Evolutionary conservation across 352 stramenopile genomes (phyloP).

Genomic region (Pythium pectinolyticum): DNA sequence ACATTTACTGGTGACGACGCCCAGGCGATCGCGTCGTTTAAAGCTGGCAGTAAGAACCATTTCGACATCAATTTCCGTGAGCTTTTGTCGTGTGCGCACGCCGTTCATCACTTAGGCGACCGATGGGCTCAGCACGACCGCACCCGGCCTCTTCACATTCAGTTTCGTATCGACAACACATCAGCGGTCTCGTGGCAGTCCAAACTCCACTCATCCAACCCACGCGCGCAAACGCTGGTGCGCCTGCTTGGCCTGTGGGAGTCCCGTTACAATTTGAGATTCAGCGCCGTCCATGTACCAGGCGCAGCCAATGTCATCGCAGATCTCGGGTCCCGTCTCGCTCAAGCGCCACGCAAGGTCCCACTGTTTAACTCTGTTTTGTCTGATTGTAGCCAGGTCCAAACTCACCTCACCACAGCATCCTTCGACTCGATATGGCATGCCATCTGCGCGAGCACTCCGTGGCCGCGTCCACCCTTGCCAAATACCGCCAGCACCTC

Average conservation of each 20-base stretch:
- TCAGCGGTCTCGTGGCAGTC: slow-evolving; percentile 22
- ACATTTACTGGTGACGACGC: neutral
- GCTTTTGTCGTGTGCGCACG: slow-evolving; percentile 13
- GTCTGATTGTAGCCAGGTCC: neutral
- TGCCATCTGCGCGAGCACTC: neutral
- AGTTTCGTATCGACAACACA: slow-evolving; percentile 29
- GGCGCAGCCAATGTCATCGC: neutral
- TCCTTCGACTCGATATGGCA: neutral
- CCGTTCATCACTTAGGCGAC: neutral
- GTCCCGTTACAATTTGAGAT: neutral
- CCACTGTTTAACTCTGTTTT: neutral
- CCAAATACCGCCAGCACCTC: neutral
- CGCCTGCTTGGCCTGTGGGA: neutral
- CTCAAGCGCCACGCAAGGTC: neutral
- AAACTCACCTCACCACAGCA: neutral
- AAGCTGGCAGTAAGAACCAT: neutral
- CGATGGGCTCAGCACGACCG: neutral
- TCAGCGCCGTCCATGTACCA: neutral
- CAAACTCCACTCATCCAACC: slow-evolving; percentile 10
- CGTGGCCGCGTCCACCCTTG: neutral
- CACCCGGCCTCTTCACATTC: slow-evolving; percentile 1
- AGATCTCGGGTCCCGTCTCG: neutral
- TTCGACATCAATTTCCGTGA: slow-evolving; percentile 36
- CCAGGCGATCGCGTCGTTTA: neutral
- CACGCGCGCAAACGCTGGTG: slow-evolving; percentile 3